phyloP scores from a whole-genome alignment of 2,329 filamentous ascomycete genomes.

The Colletotrichum tropicicola region DNA sequence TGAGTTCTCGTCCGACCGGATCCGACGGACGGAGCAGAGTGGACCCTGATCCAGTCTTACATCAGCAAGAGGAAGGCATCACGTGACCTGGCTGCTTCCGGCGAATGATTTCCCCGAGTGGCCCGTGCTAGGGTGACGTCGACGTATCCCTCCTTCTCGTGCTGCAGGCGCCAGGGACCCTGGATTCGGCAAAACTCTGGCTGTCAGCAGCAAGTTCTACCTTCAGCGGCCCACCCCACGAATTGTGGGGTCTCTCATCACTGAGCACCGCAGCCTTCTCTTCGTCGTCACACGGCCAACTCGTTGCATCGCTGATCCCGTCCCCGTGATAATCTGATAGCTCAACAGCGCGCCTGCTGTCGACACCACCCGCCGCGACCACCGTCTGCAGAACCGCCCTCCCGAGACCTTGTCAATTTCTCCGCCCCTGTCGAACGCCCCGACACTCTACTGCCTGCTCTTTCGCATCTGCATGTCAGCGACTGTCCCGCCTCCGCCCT shows the following conservation, averaged over 20 bases:
- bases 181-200: conserved; percentile 29
- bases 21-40: too few species aligned
- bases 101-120: neutral
- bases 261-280: conserved; percentile 20
- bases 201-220: neutral
- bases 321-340: conserved; percentile 14
- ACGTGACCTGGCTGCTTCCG: neutral
- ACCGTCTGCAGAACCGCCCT: neutral
- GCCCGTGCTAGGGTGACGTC: conserved; percentile 20
- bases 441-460: neutral
- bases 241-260: conserved; percentile 18
- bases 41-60: too few species aligned
- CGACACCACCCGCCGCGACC: neutral
- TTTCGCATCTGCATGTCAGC: conserved; percentile 8
- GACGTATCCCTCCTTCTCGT: neutral
- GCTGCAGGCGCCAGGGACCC: conserved; percentile 12
- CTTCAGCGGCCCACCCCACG: conserved; percentile 1
- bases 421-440: neutral
- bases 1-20: too few species aligned
- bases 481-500: conserved; percentile 12
- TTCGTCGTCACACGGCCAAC: conserved; percentile 24
- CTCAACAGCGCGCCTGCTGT: neutral
- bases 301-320: conserved; percentile 18
- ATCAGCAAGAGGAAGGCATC: neutral
- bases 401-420: neutral